These are phyloP conservation scores for Globisporangium paroecandrum DNA, from an alignment of 352 stramenopile species.

Conservation along the genomic window DNA sequence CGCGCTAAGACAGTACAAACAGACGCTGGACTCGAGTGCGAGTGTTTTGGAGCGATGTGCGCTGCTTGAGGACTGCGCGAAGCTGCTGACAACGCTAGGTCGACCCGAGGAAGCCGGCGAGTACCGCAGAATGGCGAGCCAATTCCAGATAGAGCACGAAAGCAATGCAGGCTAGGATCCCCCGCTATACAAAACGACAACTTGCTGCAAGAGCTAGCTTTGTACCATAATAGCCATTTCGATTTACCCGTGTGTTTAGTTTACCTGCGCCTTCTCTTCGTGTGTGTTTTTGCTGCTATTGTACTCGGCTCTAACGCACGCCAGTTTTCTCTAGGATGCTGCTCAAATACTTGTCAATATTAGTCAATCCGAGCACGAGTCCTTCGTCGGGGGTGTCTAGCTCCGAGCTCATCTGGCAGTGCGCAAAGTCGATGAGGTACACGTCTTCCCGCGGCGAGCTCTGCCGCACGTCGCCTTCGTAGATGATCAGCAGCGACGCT, in stretches of 20 bases:
- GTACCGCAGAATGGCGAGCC: constrained; percentile 56
- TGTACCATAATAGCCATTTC: constrained; percentile 16
- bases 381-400: constrained; percentile 56
- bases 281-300: neutral
- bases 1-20: constrained; percentile 64
- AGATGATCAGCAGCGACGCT: constrained; percentile 68
- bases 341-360: constrained; percentile 49
- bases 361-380: constrained; percentile 60
- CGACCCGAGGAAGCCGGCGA: constrained; percentile 62
- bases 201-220: neutral
- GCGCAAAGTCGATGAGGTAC: constrained; percentile 76
- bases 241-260: neutral
- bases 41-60: constrained; percentile 37
- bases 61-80: constrained; percentile 59
- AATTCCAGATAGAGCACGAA: constrained; percentile 30
- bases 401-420: constrained; percentile 61
- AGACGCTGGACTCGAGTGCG: constrained; percentile 43
- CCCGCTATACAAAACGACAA: constrained; percentile 2
- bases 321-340: constrained; percentile 25
- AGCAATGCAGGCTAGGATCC: neutral
- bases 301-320: neutral
- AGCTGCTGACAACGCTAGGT: constrained; percentile 65
- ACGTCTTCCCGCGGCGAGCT: constrained; percentile 34
- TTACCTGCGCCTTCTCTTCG: neutral
- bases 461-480: constrained; percentile 55